These are phyloP conservation scores for Leccinum disarticulatum DNA, from an alignment of 768 basidiomycete species.

Conservation along the genomic window DNA sequence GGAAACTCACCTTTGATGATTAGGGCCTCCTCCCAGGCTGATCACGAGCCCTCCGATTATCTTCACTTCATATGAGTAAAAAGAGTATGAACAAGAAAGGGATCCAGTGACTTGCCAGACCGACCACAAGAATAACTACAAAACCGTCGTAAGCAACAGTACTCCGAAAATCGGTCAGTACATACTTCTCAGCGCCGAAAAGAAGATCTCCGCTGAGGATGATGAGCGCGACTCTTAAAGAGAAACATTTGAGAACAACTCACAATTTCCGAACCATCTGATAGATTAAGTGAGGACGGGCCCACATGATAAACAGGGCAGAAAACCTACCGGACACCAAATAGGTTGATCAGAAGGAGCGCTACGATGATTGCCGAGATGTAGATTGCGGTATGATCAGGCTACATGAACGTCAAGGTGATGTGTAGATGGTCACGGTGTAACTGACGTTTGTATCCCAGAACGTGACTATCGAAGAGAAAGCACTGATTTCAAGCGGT, in stretches of 20 bases:
- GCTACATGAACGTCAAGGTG: conserved; percentile 26
- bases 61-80: conserved; percentile 8
- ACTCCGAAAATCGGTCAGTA: neutral
- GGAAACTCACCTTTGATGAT: conserved; percentile 39
- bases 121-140: conserved; percentile 39
- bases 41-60: conserved; percentile 48
- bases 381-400: conserved; percentile 40
- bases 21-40: conserved; percentile 59
- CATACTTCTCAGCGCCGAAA: conserved; percentile 26
- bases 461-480: conserved; percentile 48
- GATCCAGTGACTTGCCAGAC: conserved; percentile 22
- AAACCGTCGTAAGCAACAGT: neutral
- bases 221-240: conserved; percentile 8
- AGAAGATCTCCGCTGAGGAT: conserved; percentile 22
- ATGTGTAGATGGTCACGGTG: neutral
- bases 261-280: conserved; percentile 26
- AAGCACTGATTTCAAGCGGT: conserved; percentile 52
- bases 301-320: conserved; percentile 29
- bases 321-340: conserved; percentile 46
- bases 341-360: conserved; percentile 44
- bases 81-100: neutral
- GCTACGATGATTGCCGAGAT: conserved; percentile 39
- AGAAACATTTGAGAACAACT: neutral
- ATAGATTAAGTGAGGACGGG: conserved; percentile 33
- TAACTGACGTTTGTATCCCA: conserved; percentile 41